Conservation (phyloP, 1,284 basidiomycete species). For the Pyrrhoderma lamaoense region DNA sequence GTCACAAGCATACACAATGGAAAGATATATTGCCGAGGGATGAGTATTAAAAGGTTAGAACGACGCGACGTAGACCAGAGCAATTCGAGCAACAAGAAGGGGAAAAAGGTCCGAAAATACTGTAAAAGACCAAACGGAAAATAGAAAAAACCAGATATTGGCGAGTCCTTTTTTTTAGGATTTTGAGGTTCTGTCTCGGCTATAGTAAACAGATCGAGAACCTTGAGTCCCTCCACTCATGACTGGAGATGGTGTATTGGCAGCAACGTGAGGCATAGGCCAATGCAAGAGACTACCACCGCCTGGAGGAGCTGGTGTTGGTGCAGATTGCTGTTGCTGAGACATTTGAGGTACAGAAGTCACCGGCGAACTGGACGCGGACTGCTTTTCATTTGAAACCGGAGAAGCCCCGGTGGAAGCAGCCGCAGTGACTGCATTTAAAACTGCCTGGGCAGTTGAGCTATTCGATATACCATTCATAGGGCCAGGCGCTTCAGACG, state of each 20-base stretch:
- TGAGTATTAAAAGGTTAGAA: too few relatives aligned
- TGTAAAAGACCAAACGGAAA: too few relatives aligned
- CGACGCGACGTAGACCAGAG: too few relatives aligned
- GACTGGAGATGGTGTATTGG: slow-evolving; percentile 16
- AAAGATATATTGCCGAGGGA: too few relatives aligned
- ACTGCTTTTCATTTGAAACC: slow-evolving; percentile 7
- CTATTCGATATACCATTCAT: slow-evolving; percentile 7
- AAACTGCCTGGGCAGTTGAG: slow-evolving; percentile 7
- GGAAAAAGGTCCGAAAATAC: too few relatives aligned
- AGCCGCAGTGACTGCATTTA: slow-evolving; percentile 14
- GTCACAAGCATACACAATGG: too few relatives aligned
- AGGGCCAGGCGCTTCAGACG: not conserved
- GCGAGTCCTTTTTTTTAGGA: too few relatives aligned
- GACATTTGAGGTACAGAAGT: not conserved
- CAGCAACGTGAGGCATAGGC: slow-evolving; percentile 18
- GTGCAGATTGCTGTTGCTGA: not conserved
- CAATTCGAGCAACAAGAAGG: too few relatives aligned
- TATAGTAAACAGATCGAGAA: slow-evolving; percentile 16
- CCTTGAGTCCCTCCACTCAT: slow-evolving; percentile 6
- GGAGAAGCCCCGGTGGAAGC: slow-evolving; percentile 12
- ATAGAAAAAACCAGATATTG: too few relatives aligned
- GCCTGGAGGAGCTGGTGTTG: slow-evolving; percentile 14
- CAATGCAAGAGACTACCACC: slow-evolving; percentile 16
- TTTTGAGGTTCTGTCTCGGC: slow-evolving; percentile 2
- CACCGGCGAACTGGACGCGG: slow-evolving; percentile 13